phyloP scores from a whole-genome alignment of 2,329 filamentous ascomycete genomes.

The Fonsecaea erecta region DNA sequence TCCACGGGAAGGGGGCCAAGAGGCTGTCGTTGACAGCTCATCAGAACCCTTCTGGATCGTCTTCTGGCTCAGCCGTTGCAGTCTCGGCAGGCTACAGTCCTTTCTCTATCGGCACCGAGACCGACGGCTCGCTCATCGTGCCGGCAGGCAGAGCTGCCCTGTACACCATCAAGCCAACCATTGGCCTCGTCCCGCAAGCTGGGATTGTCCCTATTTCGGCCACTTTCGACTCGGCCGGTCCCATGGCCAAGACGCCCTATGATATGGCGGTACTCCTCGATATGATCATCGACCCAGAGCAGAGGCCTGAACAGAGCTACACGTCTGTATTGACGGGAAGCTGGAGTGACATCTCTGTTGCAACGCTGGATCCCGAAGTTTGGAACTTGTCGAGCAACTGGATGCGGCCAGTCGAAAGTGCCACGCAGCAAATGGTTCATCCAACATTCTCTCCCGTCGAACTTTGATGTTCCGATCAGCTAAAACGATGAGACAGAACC shows the following conservation, averaged over 20 bases:
- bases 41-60: constrained; percentile 45
- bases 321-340: neutral
- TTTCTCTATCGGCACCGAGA: constrained; percentile 42
- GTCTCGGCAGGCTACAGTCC: constrained; percentile 42
- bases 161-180: constrained; percentile 42
- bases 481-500: neutral
- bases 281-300: constrained; percentile 1
- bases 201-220: constrained; percentile 40
- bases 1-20: neutral
- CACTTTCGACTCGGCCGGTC: constrained; percentile 32
- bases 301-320: neutral
- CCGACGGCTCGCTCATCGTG: constrained; percentile 40
- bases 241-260: constrained; percentile 31
- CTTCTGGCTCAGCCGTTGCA: constrained; percentile 41
- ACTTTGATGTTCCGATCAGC: neutral
- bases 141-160: constrained; percentile 40
- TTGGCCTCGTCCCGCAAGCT: constrained; percentile 37
- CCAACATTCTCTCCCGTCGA: neutral
- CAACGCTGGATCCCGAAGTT: constrained; percentile 8
- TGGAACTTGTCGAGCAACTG: neutral
- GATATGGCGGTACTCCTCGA: constrained; percentile 24
- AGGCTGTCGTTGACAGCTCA: neutral
- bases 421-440: constrained; percentile 3
- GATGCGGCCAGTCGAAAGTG: neutral
- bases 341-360: constrained; percentile 6